Evolutionary conservation across 306 rosid genomes (phyloP).

Genomic region (Begonia fuchsioides): DNA sequence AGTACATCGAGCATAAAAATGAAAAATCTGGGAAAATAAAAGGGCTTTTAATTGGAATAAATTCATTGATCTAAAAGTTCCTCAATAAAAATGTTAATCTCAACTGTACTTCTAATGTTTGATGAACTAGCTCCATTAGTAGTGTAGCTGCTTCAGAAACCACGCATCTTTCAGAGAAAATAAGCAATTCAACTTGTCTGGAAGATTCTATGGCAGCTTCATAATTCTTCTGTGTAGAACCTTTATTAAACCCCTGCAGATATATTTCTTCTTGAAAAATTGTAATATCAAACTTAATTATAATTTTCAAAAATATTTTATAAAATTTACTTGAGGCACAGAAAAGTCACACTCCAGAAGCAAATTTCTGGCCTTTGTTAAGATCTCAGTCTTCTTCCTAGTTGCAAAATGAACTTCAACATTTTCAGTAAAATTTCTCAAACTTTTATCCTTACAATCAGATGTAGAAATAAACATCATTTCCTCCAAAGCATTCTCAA

Average conservation of each 20-base stretch:
- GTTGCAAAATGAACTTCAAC: slow-evolving; percentile 98
- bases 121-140: slow-evolving; percentile 74
- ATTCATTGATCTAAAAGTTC: too few relatives aligned
- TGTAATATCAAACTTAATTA: slow-evolving; percentile 9
- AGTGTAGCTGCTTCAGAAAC: slow-evolving; percentile 77
- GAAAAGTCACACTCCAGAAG: slow-evolving; percentile 75
- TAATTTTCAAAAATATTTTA: slow-evolving; percentile 9
- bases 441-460: slow-evolving; percentile 45
- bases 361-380: slow-evolving; percentile 71
- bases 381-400: slow-evolving; percentile 71
- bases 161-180: slow-evolving; percentile 66
- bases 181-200: slow-evolving; percentile 53
- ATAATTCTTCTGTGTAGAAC: slow-evolving; percentile 26
- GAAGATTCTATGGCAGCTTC: slow-evolving; percentile 25
- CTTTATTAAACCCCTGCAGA: slow-evolving; percentile 43
- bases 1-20: neutral
- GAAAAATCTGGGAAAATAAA: neutral
- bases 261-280: slow-evolving; percentile 14
- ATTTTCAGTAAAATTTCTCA: slow-evolving; percentile 69
- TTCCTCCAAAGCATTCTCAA: slow-evolving; percentile 60
- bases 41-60: neutral
- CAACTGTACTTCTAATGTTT: slow-evolving; percentile 54
- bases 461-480: slow-evolving; percentile 58
- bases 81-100: neutral
- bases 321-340: slow-evolving; percentile 51